A percentile compares a stretch with the other conserved stretches of the same genome.
These are phyloP conservation scores for Avena insularis DNA, from an alignment of 176 grass and related monocot species.

Conservation along the genomic window DNA sequence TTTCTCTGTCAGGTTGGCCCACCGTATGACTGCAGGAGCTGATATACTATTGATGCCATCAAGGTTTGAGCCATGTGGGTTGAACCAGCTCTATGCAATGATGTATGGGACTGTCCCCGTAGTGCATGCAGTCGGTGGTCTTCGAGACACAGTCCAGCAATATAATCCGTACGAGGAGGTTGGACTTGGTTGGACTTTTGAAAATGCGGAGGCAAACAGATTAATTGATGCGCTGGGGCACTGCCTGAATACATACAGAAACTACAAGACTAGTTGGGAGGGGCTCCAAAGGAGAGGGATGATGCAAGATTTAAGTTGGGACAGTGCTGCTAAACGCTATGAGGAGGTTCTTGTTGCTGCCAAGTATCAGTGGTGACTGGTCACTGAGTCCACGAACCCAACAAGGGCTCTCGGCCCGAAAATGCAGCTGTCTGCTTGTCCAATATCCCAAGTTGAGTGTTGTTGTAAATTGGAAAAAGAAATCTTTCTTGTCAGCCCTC, in stretches of 20 bases:
- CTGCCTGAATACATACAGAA: constrained; percentile 79
- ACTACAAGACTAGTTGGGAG: constrained; percentile 88
- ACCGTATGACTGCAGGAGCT: constrained; percentile 84
- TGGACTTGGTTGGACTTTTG: constrained; percentile 87
- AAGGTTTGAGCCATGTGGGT: constrained; percentile 87
- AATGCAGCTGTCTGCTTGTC: constrained; percentile 10
- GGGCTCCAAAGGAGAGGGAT: constrained; percentile 86
- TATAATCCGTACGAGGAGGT: constrained; percentile 79
- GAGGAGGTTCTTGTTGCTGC: constrained; percentile 81
- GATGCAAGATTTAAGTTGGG: constrained; percentile 96
- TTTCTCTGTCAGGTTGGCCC: constrained; percentile 91
- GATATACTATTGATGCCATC: constrained; percentile 95
- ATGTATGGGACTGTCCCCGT: constrained; percentile 97
- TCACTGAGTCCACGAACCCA: constrained; percentile 11
- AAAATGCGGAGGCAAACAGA: constrained; percentile 73
- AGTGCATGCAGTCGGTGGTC: constrained; percentile 91
- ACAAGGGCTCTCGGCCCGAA: constrained; percentile 13
- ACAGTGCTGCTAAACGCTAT: constrained; percentile 78
- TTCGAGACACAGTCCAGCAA: constrained; percentile 80
- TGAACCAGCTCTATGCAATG: constrained; percentile 95
- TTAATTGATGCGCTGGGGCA: constrained; percentile 84
- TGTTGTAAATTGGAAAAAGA: background rate
- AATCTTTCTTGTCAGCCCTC: background rate
- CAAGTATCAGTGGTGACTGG: constrained; percentile 83
- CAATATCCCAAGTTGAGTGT: background rate